Base-by-base conservation (phyloP, 305 asterid species). In the Petunia hybrid region DNA sequence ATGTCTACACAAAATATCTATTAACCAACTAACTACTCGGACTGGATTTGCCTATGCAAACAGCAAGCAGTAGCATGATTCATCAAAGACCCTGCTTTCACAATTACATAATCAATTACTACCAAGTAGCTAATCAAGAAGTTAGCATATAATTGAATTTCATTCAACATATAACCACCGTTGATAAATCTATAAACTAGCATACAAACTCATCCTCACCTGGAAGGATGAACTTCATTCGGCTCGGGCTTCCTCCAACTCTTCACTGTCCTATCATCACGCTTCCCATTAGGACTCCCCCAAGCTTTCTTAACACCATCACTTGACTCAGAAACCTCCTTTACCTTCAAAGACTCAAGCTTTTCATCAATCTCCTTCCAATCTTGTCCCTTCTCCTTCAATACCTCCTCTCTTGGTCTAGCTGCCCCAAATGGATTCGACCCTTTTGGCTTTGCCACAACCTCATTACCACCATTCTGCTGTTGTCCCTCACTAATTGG, bases 331-430 rank as follows among this genome's bases (percentile, higher is more conserved):
- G 74, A 81, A 63, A 71, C 61, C 67, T 90, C 98, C 85, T 85
- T 94, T 63, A 91, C 70, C 93, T 89, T 96, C 0, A 74, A 71
- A 46, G 93, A 80, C 83, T 91, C 95, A 0, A 96, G 91, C 88
- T 91, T 93, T 79, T 90, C 93, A 55, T 90, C 98, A 85, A 92
- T 85, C 83, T 93, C 97, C 91, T 93, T 96, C 92, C 91, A 90
- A 82, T 96, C 97, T 68, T 91, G 93, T 31, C 98, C 99, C 88
- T 92, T 92, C 86, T 91, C 97, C 92, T 92, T 96, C 91, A 96
- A 84, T 45, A 94, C 99, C 85, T 94, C 99, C 88, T 96, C 99
- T 65, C 99, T 93, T 4, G 99, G 99, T 84, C 98, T 87, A 1
- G 99, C 99, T 53, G 83, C 91, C 12, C 99, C 97, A 78, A 91